Conservation (phyloP, 257 asterid genomes). For the Solanum piurae region DNA sequence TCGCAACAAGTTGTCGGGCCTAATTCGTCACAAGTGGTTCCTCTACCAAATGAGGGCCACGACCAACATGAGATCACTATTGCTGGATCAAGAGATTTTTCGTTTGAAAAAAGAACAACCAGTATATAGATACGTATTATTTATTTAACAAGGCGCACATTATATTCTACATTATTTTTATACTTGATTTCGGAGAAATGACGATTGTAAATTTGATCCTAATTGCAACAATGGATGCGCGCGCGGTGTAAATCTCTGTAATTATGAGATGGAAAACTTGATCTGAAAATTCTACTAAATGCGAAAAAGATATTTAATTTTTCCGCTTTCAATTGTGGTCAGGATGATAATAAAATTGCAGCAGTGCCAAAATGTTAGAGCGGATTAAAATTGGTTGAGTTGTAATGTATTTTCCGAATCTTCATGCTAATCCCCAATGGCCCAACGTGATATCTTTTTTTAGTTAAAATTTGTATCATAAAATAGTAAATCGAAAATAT, state of each 20-base stretch:
- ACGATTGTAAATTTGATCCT: background rate
- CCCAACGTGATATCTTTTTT: no score
- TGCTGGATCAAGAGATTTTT: background rate
- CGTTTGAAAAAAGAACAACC: background rate
- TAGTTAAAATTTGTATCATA: no score
- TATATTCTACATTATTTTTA: background rate
- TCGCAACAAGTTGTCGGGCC: background rate
- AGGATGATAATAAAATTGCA: background rate
- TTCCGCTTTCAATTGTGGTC: no score
- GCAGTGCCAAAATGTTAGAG: background rate
- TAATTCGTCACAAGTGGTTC: conserved; percentile 1
- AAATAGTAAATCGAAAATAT: no score
- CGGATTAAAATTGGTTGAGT: no score
- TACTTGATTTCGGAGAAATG: background rate
- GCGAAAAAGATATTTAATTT: background rate
- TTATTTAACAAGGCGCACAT: background rate
- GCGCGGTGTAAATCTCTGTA: background rate
- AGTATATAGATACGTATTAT: background rate
- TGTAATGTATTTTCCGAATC: no score
- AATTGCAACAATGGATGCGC: background rate
- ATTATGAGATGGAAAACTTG: background rate
- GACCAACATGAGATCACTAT: background rate
- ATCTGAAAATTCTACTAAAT: background rate
- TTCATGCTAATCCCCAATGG: no score
- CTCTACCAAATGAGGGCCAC: background rate